Base-by-base conservation (phyloP, 1,139 yeast genomes). In the Candida buenavistaensis region DNA sequence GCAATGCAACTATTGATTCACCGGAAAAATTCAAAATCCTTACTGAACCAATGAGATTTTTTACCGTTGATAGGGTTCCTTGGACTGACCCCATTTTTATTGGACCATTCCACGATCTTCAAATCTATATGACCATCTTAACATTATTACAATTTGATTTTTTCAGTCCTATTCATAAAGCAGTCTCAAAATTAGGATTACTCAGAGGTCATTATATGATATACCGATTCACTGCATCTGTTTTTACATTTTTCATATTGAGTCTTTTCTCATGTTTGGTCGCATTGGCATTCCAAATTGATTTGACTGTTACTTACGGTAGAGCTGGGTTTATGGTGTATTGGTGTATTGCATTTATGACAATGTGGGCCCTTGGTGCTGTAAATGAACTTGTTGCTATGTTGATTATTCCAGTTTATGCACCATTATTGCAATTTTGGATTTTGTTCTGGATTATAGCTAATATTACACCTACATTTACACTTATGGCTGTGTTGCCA, bases 31-130 rank as follows among this genome's bases (percentile, higher is more conserved):
- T 53, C 5, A 39, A 37, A 15, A 47, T 67, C 7, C 28, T 65
- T 26, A 44, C 69, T 3, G 49, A 62, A 3, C 64, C 76, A 4
- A 55, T 77, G 3, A 44, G 46, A 1, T 69, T 79, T 41, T 30
- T 46, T 3, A 59, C 50, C 32, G 40, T 50, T 7, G 90, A 83
- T 54, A 55, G 66, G 33, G 66, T 71, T 16, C 85, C 87, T 1
- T 68, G 60, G 39, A 57, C 59, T 2, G 65, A 77, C 45, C 62
- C 75, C 2, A 78, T 74, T 3, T 52, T 80, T 15, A 47, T 71
- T 14, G 88, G 87, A 1, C 87, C 90, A 2, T 57, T 78, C 4
- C 87, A 82, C 54, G 81, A 85, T 45, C 95, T 95, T 32, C 67
- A 83, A 39, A 83, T 87, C 56, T 86, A 78, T 57, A 67, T 82